phyloP scores from a whole-genome alignment of 768 basidiomycete genomes.

The Xanthoconium stramineum region DNA sequence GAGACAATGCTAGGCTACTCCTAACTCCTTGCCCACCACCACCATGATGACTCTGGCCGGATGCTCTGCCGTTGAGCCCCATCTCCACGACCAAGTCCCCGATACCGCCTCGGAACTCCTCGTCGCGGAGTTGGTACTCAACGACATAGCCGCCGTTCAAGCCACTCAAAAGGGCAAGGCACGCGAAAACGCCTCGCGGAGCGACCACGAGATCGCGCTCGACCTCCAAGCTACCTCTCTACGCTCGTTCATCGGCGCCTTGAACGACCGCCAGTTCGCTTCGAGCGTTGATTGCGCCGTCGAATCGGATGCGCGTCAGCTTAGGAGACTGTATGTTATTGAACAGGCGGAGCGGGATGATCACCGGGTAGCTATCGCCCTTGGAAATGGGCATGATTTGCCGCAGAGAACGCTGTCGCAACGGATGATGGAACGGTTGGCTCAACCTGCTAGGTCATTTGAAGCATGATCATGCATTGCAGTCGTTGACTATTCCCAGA shows the following conservation, averaged over 20 bases:
- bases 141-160: slow-evolving; percentile 40
- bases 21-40: neutral
- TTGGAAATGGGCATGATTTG: slow-evolving; percentile 27
- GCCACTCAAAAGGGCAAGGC: slow-evolving; percentile 37
- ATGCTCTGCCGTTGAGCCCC: slow-evolving; percentile 14
- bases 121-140: slow-evolving; percentile 39
- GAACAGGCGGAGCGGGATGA: slow-evolving; percentile 43
- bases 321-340: slow-evolving; percentile 30
- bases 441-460: slow-evolving; percentile 4
- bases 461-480: neutral
- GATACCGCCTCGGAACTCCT: slow-evolving; percentile 41
- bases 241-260: slow-evolving; percentile 24
- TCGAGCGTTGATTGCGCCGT: slow-evolving; percentile 42
- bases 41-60: slow-evolving; percentile 6
- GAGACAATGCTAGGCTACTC: neutral
- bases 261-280: slow-evolving; percentile 40
- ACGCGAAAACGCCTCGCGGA: slow-evolving; percentile 26
- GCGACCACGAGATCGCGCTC: slow-evolving; percentile 47
- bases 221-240: slow-evolving; percentile 39
- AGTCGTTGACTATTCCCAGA: slow-evolving; percentile 9
- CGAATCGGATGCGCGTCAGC: slow-evolving; percentile 31
- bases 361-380: slow-evolving; percentile 38
- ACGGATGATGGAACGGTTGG: slow-evolving; percentile 4
- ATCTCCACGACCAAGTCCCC: neutral
- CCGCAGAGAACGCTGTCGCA: slow-evolving; percentile 20